Evolutionary conservation across 192 early-diverging fungal species (phyloP).

Genomic region (Podila horticola): DNA sequence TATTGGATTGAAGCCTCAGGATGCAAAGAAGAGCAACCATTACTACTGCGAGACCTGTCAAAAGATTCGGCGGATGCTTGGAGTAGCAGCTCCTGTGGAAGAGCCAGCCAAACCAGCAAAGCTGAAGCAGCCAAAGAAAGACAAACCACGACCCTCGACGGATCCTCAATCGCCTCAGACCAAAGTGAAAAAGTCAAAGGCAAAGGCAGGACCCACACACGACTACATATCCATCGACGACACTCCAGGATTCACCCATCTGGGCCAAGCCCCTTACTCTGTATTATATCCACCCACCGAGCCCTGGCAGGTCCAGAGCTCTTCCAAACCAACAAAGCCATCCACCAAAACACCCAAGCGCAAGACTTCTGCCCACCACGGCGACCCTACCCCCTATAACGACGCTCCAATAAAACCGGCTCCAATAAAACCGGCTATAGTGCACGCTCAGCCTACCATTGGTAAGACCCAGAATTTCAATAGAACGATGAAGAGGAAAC

Average conservation of each 20-base stretch:
- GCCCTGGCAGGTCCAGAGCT: background rate
- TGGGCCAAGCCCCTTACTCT: background rate
- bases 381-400: background rate
- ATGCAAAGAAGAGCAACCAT: constrained; percentile 42
- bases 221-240: background rate
- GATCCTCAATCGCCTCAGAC: background rate
- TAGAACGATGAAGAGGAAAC: background rate
- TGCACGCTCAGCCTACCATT: too few species aligned
- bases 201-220: background rate
- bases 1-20: constrained; percentile 57
- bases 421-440: too few species aligned
- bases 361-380: background rate
- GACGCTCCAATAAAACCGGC: too few species aligned
- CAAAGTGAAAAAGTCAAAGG: constrained; percentile 6
- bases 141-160: background rate
- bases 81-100: constrained; percentile 5
- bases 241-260: too few species aligned
- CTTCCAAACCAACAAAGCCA: constrained; percentile 8
- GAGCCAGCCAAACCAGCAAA: constrained; percentile 6
- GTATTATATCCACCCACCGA: background rate
- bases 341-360: constrained; percentile 4
- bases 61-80: constrained; percentile 36
- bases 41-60: constrained; percentile 41
- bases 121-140: constrained; percentile 15
- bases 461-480: too few species aligned